These are phyloP conservation scores for Ogataea wickerhamii DNA, from an alignment of 805 yeast genomes.

Conservation along the genomic window DNA sequence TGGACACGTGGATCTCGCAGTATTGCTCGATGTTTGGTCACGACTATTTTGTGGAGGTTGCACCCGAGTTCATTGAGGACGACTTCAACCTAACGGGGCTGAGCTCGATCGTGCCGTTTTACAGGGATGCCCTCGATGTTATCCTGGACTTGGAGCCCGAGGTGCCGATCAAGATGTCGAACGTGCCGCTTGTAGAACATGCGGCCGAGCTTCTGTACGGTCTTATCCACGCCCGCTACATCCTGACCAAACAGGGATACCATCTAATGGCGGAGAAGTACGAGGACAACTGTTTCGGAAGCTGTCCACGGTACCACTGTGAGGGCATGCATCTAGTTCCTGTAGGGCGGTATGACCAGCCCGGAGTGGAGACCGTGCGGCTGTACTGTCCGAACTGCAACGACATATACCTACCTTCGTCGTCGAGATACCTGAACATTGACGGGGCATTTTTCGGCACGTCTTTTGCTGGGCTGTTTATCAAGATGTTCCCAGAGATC, in stretches of 20 bases:
- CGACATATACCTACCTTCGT: slow-evolving; percentile 84
- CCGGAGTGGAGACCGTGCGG: slow-evolving; percentile 89
- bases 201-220: slow-evolving; percentile 93
- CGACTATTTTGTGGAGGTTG: slow-evolving; percentile 88
- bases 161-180: slow-evolving; percentile 54
- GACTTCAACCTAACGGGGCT: slow-evolving; percentile 94
- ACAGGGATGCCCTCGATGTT: slow-evolving; percentile 86
- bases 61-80: slow-evolving; percentile 91
- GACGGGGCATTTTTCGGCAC: slow-evolving; percentile 99
- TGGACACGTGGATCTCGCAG: slow-evolving; percentile 78
- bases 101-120: slow-evolving; percentile 79
- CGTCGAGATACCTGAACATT: slow-evolving; percentile 79
- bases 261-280: slow-evolving; percentile 92
- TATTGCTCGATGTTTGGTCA: slow-evolving; percentile 78
- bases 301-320: slow-evolving; percentile 86
- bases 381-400: slow-evolving; percentile 93
- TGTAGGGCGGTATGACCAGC: slow-evolving; percentile 84
- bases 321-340: slow-evolving; percentile 89
- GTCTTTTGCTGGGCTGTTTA: slow-evolving; percentile 87
- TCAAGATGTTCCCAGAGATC: slow-evolving; percentile 88
- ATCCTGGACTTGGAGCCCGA: slow-evolving; percentile 81
- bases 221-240: slow-evolving; percentile 87
- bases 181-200: slow-evolving; percentile 75
- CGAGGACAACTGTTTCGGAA: slow-evolving; percentile 84
- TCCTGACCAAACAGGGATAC: slow-evolving; percentile 83